phyloP scores from a whole-genome alignment of 768 basidiomycete genomes.

The Goffeauzyma gilvescens region DNA sequence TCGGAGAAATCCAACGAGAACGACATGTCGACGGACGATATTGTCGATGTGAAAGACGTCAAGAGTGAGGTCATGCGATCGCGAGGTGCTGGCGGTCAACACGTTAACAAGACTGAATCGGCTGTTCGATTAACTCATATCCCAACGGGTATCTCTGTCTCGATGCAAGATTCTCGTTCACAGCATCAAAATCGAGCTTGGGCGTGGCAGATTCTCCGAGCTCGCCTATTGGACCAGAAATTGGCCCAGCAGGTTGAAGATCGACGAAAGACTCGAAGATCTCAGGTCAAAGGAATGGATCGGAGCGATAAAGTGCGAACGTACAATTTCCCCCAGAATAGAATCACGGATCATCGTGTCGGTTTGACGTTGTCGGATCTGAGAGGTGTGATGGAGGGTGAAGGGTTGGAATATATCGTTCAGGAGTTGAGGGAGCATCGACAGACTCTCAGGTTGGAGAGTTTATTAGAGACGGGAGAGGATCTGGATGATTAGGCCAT shows the following conservation, averaged over 20 bases:
- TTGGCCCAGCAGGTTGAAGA: conserved; percentile 50
- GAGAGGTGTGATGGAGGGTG: conserved; percentile 35
- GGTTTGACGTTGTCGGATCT: conserved; percentile 44
- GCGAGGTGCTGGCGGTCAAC: conserved; percentile 94
- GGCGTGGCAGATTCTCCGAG: conserved; percentile 74
- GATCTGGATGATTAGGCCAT: conserved; percentile 28
- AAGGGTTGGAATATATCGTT: conserved; percentile 30
- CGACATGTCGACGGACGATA: conserved; percentile 48
- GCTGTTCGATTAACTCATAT: conserved; percentile 84
- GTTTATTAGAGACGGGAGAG: conserved; percentile 28
- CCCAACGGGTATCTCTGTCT: conserved; percentile 82
- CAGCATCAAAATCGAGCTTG: conserved; percentile 94
- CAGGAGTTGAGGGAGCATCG: conserved; percentile 26
- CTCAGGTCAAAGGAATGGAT: conserved; percentile 61
- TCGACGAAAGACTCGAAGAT: conserved; percentile 49
- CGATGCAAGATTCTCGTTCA: conserved; percentile 93
- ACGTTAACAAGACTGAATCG: conserved; percentile 97
- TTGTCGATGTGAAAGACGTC: conserved; percentile 61
- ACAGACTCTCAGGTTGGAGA: conserved; percentile 27
- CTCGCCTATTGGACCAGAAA: conserved; percentile 65
- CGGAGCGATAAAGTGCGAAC: conserved; percentile 89
- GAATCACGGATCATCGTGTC: conserved; percentile 81
- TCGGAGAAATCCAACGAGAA: conserved; percentile 44
- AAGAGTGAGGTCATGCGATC: conserved; percentile 87
- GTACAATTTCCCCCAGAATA: conserved; percentile 81